Evolutionary conservation across 2,329 filamentous ascomycete genomes (phyloP).

Genomic region (Dothistroma pini): DNA sequence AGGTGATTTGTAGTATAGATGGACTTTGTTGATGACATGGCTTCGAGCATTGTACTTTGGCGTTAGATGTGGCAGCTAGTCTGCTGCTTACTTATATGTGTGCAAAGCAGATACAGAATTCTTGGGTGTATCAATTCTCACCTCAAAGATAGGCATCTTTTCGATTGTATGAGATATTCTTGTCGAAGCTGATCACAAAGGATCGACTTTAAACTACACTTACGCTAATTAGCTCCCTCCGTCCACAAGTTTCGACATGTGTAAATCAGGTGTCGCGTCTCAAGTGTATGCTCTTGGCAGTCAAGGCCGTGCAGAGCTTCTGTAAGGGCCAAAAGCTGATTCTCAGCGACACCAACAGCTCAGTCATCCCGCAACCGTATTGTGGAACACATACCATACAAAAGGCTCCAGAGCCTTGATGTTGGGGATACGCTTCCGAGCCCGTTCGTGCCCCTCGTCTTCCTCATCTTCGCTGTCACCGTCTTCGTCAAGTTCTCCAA

Average conservation of each 20-base stretch:
- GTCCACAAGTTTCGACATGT: too few relatives aligned
- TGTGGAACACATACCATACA: neutral
- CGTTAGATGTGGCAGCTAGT: neutral
- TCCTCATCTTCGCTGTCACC: too few relatives aligned
- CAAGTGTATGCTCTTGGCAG: too few relatives aligned
- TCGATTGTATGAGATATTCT: neutral
- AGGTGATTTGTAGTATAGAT: conserved; percentile 8
- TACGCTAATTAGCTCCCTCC: too few relatives aligned
- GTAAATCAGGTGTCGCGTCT: too few relatives aligned
- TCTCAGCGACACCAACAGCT: neutral
- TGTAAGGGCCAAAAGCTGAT: neutral
- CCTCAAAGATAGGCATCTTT: neutral
- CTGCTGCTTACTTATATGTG: conserved; percentile 5
- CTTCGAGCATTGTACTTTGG: neutral
- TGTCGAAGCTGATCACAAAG: too few relatives aligned
- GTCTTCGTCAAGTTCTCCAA: too few relatives aligned
- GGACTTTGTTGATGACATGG: neutral
- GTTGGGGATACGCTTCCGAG: too few relatives aligned
- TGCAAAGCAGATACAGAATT: conserved; percentile 3
- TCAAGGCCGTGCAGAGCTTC: neutral
- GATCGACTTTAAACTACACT: too few relatives aligned
- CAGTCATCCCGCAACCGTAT: neutral
- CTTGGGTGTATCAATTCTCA: neutral
- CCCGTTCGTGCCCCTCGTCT: too few relatives aligned
- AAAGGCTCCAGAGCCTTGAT: too few relatives aligned